Evolutionary conservation across 2,329 filamentous ascomycete species (phyloP).

Genomic region (Paracorniculantispora psalliotae): DNA sequence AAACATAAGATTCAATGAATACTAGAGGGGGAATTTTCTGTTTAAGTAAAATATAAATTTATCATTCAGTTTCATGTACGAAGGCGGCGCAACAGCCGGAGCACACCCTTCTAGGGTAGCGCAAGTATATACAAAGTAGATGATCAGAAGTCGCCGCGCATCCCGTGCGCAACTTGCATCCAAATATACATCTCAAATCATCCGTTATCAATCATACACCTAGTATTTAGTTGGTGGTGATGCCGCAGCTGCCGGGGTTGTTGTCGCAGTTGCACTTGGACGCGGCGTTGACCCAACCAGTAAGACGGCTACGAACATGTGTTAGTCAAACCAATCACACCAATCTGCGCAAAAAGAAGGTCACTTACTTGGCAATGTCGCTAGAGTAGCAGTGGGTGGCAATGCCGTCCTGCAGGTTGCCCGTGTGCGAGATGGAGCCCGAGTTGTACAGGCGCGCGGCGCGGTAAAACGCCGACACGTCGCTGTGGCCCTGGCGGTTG

Average conservation of each 20-base stretch:
- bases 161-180: background rate
- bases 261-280: conserved; percentile 19
- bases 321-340: background rate
- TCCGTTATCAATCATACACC: background rate
- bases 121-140: background rate
- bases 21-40: too few species aligned
- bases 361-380: conserved; percentile 38
- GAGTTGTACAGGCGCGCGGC: conserved; percentile 47
- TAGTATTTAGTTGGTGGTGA: conserved; percentile 10
- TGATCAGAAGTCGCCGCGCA: background rate
- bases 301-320: conserved; percentile 15
- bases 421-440: conserved; percentile 31
- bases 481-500: conserved; percentile 22
- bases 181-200: background rate
- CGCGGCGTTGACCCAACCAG: conserved; percentile 18
- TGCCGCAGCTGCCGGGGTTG: conserved; percentile 17
- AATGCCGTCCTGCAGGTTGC: conserved; percentile 35
- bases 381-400: conserved; percentile 45
- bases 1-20: too few species aligned
- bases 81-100: background rate
- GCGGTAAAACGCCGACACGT: conserved; percentile 38
- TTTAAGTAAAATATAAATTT: too few species aligned
- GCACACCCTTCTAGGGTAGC: background rate
- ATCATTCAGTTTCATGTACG: background rate
- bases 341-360: background rate